These are phyloP conservation scores for Solanum hybrid DNA, from an alignment of 305 asterid species.

Conservation along the genomic window DNA sequence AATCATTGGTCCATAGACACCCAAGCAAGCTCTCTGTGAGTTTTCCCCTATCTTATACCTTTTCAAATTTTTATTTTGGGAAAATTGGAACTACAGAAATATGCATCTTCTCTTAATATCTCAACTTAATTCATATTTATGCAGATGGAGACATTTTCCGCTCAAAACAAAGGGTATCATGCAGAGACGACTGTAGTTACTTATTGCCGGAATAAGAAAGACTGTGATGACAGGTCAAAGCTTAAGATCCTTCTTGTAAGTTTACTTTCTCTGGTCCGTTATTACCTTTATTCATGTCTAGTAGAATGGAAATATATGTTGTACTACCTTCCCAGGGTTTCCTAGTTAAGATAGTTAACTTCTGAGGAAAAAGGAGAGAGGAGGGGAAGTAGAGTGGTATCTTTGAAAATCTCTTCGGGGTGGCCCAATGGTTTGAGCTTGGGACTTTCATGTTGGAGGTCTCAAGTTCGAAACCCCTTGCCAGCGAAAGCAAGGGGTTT, in stretches of 20 bases:
- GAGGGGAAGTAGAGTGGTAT: neutral
- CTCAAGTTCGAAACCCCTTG: no score
- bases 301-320: neutral
- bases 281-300: conserved; percentile 6
- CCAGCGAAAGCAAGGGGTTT: no score
- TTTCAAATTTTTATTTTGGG: neutral
- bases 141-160: conserved; percentile 61
- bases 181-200: conserved; percentile 65
- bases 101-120: neutral
- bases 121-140: conserved; percentile 3
- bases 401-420: neutral
- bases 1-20: conserved; percentile 84
- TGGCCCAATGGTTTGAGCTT: no score
- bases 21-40: conserved; percentile 76
- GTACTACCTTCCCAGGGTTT: neutral
- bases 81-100: neutral
- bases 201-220: conserved; percentile 52
- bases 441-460: no score
- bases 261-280: conserved; percentile 6
- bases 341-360: neutral
- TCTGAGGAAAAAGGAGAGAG: conserved; percentile 9
- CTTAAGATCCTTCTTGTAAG: conserved; percentile 83
- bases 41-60: conserved; percentile 8
- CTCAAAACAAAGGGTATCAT: conserved; percentile 69
- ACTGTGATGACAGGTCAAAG: conserved; percentile 56